Evolutionary conservation across 1,284 basidiomycete genomes (phyloP).

Genomic region (Lentinus polychrous): DNA sequence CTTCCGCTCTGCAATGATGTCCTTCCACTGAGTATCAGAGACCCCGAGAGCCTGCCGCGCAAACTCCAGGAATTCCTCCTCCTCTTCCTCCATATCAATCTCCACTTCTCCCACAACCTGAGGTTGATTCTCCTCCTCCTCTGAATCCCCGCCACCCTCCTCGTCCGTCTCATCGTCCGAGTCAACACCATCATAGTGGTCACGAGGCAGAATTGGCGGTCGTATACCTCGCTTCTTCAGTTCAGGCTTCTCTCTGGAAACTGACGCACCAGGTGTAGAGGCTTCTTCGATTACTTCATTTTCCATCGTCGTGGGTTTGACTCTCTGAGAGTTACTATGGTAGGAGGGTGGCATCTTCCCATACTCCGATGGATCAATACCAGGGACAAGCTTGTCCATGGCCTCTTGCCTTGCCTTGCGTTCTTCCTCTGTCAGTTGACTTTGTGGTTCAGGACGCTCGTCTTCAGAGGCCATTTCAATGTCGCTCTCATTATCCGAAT

Average conservation of each 20-base stretch:
- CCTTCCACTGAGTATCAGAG: conserved; percentile 74
- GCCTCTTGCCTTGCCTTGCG: conserved; percentile 43
- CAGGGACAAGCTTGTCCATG: conserved; percentile 68
- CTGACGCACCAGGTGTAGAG: conserved; percentile 8
- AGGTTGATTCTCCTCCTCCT: conserved; percentile 71
- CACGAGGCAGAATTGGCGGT: conserved; percentile 70
- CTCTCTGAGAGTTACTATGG: conserved; percentile 60
- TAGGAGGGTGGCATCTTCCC: conserved; percentile 74
- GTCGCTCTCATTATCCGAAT: conserved; percentile 37
- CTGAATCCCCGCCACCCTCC: conserved; percentile 47
- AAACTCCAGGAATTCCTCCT: conserved; percentile 90
- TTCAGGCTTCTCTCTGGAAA: conserved; percentile 5
- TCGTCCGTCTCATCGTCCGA: conserved; percentile 79
- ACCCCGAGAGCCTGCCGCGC: conserved; percentile 86
- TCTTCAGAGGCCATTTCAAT: conserved; percentile 31
- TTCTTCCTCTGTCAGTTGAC: conserved; percentile 14
- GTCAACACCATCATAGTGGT: conserved; percentile 78
- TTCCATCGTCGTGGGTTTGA: conserved; percentile 43
- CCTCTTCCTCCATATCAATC: conserved; percentile 83
- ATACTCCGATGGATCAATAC: conserved; percentile 65
- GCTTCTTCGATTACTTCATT: conserved; percentile 33
- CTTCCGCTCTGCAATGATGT: conserved; percentile 72
- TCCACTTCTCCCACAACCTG: conserved; percentile 78
- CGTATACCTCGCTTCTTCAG: conserved; percentile 34
- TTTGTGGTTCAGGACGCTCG: conserved; percentile 4